phyloP scores from a whole-genome alignment of 805 yeast genomes.

The Komagataella phaffii region DNA sequence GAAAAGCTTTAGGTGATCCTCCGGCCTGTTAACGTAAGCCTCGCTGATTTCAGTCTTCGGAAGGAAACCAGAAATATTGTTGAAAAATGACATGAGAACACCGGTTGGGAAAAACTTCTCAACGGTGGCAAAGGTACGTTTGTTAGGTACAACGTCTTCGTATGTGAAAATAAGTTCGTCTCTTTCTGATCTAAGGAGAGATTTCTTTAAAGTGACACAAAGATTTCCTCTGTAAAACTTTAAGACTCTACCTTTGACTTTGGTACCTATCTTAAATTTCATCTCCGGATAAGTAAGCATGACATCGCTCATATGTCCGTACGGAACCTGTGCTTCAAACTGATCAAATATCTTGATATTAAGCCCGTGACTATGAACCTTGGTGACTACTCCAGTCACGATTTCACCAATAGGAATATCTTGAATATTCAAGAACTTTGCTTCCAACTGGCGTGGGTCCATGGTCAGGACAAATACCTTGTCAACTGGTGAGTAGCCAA shows the following conservation, averaged over 20 bases:
- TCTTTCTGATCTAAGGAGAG: constrained; percentile 55
- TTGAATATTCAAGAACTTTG: constrained; percentile 49
- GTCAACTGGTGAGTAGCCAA: constrained; percentile 59
- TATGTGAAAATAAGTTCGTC: constrained; percentile 31
- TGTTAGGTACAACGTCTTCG: constrained; percentile 26
- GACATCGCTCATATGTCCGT: constrained; percentile 71
- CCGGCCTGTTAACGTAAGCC: constrained; percentile 65
- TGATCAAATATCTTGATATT: constrained; percentile 49
- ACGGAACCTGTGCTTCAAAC: constrained; percentile 65
- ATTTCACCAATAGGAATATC: constrained; percentile 72
- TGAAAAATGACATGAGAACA: constrained; percentile 75
- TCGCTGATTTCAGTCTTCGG: constrained; percentile 88
- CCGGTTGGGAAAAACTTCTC: constrained; percentile 63
- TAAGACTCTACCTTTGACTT: constrained; percentile 64
- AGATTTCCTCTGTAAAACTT: constrained; percentile 31
- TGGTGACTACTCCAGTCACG: constrained; percentile 39
- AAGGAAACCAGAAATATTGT: constrained; percentile 61
- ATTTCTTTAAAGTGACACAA: constrained; percentile 66
- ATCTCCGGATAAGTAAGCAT: constrained; percentile 82
- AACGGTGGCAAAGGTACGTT: constrained; percentile 60
- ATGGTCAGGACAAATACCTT: constrained; percentile 53
- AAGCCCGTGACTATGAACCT: constrained; percentile 59
- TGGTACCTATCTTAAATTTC: constrained; percentile 76
- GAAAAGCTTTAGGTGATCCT: constrained; percentile 67
- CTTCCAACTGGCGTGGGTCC: constrained; percentile 48